Conservation (phyloP, 2,329 filamentous ascomycete species). For the Alternaria infectoria region DNA sequence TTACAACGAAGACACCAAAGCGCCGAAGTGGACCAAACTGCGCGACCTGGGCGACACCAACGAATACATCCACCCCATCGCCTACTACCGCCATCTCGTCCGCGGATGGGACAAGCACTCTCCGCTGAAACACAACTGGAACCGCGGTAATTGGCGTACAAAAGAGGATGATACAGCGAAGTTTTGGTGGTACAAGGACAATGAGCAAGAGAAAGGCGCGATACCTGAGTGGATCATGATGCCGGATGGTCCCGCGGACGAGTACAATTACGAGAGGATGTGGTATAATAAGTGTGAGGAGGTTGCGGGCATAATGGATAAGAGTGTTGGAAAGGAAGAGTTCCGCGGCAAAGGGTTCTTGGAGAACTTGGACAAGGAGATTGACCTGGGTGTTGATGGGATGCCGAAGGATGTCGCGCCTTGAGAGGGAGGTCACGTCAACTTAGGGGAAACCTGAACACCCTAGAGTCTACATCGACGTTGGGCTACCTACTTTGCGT, state of each 20-base stretch:
- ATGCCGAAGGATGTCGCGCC: conserved; percentile 19
- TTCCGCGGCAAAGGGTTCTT: conserved; percentile 32
- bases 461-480: not conserved
- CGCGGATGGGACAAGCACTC: conserved; percentile 32
- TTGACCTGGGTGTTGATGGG: conserved; percentile 31
- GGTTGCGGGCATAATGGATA: conserved; percentile 17
- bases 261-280: conserved; percentile 37
- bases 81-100: conserved; percentile 34
- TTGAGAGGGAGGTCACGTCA: not conserved
- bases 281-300: conserved; percentile 39
- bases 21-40: conserved; percentile 45
- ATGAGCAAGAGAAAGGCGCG: conserved; percentile 14
- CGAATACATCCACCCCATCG: conserved; percentile 58
- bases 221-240: conserved; percentile 43
- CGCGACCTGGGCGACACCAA: conserved; percentile 52
- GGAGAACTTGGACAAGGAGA: conserved; percentile 27
- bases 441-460: not conserved
- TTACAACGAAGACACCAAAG: conserved; percentile 38
- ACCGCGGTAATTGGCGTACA: conserved; percentile 22
- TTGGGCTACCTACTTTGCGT: not conserved
- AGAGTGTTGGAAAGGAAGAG: conserved; percentile 15
- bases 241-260: conserved; percentile 15
- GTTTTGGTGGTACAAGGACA: conserved; percentile 38
- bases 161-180: conserved; percentile 22
- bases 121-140: conserved; percentile 28